These are phyloP conservation scores for Fusarium sp. DNA, from an alignment of 2,329 filamentous ascomycete species.

Conservation along the genomic window DNA sequence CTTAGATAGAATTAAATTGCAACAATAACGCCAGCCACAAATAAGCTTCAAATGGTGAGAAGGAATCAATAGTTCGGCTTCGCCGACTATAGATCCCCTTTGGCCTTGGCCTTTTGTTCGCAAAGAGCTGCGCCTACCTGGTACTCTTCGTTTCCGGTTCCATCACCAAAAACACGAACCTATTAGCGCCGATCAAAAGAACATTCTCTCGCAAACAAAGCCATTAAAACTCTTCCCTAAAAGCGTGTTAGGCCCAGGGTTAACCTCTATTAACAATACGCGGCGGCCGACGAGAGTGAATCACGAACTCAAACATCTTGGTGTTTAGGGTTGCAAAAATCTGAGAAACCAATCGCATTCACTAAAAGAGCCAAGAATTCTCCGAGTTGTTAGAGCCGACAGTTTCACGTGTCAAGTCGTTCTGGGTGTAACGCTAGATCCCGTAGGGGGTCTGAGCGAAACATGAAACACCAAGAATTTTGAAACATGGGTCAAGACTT, in stretches of 20 bases:
- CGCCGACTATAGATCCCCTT: rapidly evolving
- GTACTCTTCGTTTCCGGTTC: background rate
- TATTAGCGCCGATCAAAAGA: background rate
- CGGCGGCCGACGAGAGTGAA: background rate
- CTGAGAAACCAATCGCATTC: slow-evolving; percentile 11
- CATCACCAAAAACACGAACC: background rate
- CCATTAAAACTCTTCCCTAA: background rate
- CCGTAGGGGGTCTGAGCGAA: slow-evolving; percentile 13
- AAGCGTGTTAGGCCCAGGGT: background rate
- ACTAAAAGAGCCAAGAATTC: background rate
- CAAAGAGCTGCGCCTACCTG: background rate
- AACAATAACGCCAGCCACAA: no score
- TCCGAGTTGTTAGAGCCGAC: background rate
- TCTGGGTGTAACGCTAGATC: background rate
- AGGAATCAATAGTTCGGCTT: background rate
- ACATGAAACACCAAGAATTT: slow-evolving; percentile 16
- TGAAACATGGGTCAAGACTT: background rate
- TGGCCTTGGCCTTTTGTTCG: background rate
- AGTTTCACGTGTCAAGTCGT: background rate
- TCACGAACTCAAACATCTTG: background rate
- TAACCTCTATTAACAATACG: background rate
- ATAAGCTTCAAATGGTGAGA: no score
- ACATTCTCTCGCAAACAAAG: background rate
- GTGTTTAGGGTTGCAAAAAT: background rate
- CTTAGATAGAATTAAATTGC: no score